Evolutionary conservation across 305 asterid species (phyloP).

Genomic region (Fraxinus albicans): DNA sequence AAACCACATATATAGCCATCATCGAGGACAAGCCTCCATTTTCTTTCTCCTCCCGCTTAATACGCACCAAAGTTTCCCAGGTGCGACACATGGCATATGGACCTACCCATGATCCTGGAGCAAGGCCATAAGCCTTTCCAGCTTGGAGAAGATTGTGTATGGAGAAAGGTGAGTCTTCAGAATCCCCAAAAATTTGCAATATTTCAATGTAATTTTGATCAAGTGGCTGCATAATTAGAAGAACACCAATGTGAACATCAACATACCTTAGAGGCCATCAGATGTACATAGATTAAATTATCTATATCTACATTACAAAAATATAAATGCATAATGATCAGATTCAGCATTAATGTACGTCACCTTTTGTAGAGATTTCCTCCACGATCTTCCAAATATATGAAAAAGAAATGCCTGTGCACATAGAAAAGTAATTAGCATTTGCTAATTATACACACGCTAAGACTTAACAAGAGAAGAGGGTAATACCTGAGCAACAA

Average conservation of each 20-base stretch:
- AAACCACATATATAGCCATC: constrained; percentile 77
- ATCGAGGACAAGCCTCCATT: constrained; percentile 40
- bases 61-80: constrained; percentile 76
- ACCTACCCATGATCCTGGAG: constrained; percentile 98
- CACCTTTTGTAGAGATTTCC: constrained; percentile 76
- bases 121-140: constrained; percentile 82
- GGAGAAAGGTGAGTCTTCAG: constrained; percentile 79
- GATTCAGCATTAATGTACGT: constrained; percentile 1
- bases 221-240: constrained; percentile 55
- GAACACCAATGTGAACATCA: constrained; percentile 2
- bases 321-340: constrained; percentile 11
- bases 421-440: constrained; percentile 14
- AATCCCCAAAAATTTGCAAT: constrained; percentile 81
- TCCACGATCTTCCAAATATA: constrained; percentile 90
- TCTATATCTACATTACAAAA: background rate
- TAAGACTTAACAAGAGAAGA: constrained; percentile 15
- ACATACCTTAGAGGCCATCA: background rate
- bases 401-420: constrained; percentile 74
- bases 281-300: background rate
- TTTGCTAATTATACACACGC: background rate
- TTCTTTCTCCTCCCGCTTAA: constrained; percentile 43
- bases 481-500: constrained; percentile 82
- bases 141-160: constrained; percentile 94
- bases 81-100: constrained; percentile 98
- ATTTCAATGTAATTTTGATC: constrained; percentile 66